Percentiles rank a stretch among this genome's conserved stretches.
Evolutionary conservation across 345 rosid species (phyloP).

Genomic region (Hypericum perforatum): DNA sequence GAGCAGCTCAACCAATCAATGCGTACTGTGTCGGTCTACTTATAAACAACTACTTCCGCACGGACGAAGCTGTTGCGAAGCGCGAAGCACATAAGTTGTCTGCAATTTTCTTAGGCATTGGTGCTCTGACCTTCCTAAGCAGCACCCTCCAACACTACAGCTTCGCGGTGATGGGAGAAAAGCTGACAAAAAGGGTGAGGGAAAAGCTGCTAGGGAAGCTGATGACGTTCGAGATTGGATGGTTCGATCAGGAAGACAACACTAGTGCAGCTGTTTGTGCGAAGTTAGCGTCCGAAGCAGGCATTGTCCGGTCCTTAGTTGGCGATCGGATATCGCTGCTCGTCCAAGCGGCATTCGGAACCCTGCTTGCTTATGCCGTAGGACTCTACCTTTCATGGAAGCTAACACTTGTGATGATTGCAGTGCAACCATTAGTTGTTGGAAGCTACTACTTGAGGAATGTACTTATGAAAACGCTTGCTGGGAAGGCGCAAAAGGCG

Average conservation of each 20-base stretch:
- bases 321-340: slow-evolving; percentile 58
- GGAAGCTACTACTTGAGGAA: slow-evolving; percentile 48
- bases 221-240: slow-evolving; percentile 52
- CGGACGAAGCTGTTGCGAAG: slow-evolving; percentile 31
- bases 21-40: slow-evolving; percentile 60
- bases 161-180: slow-evolving; percentile 59
- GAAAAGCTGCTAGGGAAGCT: slow-evolving; percentile 42
- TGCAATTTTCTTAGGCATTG: slow-evolving; percentile 40
- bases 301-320: slow-evolving; percentile 42
- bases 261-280: slow-evolving; percentile 59
- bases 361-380: slow-evolving; percentile 38
- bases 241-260: slow-evolving; percentile 63
- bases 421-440: slow-evolving; percentile 46
- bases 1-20: slow-evolving; percentile 58
- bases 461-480: slow-evolving; percentile 48
- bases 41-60: slow-evolving; percentile 38
- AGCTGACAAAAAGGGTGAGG: slow-evolving; percentile 47
- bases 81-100: slow-evolving; percentile 37
- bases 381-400: slow-evolving; percentile 48
- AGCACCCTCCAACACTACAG: slow-evolving; percentile 51
- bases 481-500: slow-evolving; percentile 50
- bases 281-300: slow-evolving; percentile 53
- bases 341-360: slow-evolving; percentile 46
- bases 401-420: slow-evolving; percentile 47
- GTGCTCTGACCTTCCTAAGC: slow-evolving; percentile 36